Base-by-base conservation (phyloP, 2,329 filamentous ascomycete genomes). In the Lasiodiplodia citricola region DNA sequence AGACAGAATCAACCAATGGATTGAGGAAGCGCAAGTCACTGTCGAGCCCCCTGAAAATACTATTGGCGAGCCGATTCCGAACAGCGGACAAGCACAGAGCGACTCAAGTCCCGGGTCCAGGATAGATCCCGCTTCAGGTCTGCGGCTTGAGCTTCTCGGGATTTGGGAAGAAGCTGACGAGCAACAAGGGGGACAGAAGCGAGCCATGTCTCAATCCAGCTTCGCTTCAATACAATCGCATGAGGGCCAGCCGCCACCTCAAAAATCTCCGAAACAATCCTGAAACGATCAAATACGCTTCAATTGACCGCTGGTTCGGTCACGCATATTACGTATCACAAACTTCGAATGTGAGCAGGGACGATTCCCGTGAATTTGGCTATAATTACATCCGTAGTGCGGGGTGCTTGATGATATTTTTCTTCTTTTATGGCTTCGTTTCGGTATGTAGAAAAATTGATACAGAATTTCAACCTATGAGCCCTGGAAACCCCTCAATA, bases 1-100 rank as follows among this genome's bases (percentile, higher is more conserved):
- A 47, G 47, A 52, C 16, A 52, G 60, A n/a, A 64, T 64, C 60
- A 38, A 64, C 11, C 4, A 13, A 28, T 64, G 60, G 60, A 31
- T 64, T 4, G 47, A 13, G 37, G 47, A 52, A 52, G n/a, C 44
- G 3, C 60, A 6, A 14, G 25, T 14, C 21, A 31, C 23, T 21
- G 38, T 44, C 31, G 47, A 35, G 6, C 3, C n/a, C 8, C 28
- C 47, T 3, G 28, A 52, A 23, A 5, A 13, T n/a, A 4, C 21
- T 10, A 13, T 11, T 4, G 7, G 16, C 13, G 58, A 47, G 7
- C 28, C 23, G 8, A 6, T 8, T 14, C 21, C 44, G 21, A 21
- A 4, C 44, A 8, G 18, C 14, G 13, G 5, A 47, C 44, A 47
- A 4, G 2, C n/a, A 7, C 44, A 47, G n/a, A 21, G n/a, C 11